phyloP scores from a whole-genome alignment of 192 early-diverging fungal genomes.

The Dissophora globulifera region DNA sequence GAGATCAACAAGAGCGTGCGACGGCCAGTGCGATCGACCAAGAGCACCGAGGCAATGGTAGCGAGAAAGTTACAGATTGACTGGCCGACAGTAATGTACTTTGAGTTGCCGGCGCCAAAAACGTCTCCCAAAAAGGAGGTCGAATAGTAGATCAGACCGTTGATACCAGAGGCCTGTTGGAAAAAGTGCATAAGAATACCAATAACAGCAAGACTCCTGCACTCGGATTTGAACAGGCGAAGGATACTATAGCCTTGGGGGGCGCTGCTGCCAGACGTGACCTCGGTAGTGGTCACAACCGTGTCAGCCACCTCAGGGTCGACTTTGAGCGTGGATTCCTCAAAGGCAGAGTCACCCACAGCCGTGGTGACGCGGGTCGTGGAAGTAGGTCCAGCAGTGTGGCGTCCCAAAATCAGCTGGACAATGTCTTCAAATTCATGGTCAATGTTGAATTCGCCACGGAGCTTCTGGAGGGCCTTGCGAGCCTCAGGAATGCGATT shows the following conservation, averaged over 20 bases:
- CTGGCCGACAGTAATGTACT: conserved; percentile 69
- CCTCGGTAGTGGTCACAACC: too few species aligned
- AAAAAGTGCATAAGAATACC: conserved; percentile 74
- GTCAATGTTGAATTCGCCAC: conserved; percentile 66
- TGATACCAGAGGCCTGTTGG: conserved; percentile 90
- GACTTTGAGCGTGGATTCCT: conserved; percentile 14
- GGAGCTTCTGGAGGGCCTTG: conserved; percentile 61
- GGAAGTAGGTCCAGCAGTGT: conserved; percentile 2
- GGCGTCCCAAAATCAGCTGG: conserved; percentile 55
- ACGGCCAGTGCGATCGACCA: conserved; percentile 76
- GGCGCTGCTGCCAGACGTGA: conserved; percentile 34
- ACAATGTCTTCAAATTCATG: conserved; percentile 74
- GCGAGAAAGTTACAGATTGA: conserved; percentile 68
- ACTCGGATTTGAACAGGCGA: conserved; percentile 65
- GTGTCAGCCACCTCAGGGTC: conserved; percentile 55
- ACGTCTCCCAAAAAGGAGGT: conserved; percentile 80
- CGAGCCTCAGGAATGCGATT: conserved; percentile 71
- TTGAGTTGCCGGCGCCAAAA: conserved; percentile 64
- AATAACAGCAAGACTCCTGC: conserved; percentile 70
- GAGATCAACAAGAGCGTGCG: conserved; percentile 71
- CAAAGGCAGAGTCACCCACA: conserved; percentile 32
- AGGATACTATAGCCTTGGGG: conserved; percentile 58
- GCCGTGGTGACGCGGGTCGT: conserved; percentile 22
- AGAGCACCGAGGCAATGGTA: conserved; percentile 66
- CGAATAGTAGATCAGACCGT: conserved; percentile 88